Percentiles rank a stretch among this genome's conserved stretches.
Conservation (phyloP, 306 rosid genomes). For the Pyrus betulifolia region DNA sequence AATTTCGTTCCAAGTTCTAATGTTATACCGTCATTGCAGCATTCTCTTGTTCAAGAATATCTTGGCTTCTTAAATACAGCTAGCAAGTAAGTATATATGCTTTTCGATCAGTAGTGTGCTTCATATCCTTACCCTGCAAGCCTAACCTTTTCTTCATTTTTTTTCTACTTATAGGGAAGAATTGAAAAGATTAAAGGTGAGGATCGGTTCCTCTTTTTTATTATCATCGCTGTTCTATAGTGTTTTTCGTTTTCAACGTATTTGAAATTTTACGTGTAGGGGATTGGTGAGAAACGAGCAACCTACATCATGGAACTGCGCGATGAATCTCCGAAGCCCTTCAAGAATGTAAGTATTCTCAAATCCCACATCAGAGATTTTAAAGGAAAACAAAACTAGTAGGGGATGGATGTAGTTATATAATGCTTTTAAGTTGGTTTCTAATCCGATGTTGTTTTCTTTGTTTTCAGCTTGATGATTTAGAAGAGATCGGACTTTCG, state of each 20-base stretch:
- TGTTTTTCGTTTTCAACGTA: neutral
- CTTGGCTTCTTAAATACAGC: constrained; percentile 65
- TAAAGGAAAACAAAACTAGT: no score
- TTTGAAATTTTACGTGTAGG: constrained; percentile 26
- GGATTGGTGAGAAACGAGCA: constrained; percentile 93
- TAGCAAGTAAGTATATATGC: constrained; percentile 52
- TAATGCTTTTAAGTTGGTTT: neutral
- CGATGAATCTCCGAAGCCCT: constrained; percentile 67
- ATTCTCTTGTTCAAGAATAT: constrained; percentile 50
- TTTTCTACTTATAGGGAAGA: constrained; percentile 48
- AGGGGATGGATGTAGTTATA: neutral
- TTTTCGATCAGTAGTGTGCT: neutral
- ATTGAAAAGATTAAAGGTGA: constrained; percentile 59
- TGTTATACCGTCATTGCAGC: constrained; percentile 34
- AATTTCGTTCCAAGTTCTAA: neutral
- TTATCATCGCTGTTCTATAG: neutral
- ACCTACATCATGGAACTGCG: constrained; percentile 58
- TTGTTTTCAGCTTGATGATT: constrained; percentile 66
- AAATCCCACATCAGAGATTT: neutral
- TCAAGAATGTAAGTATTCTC: constrained; percentile 57
- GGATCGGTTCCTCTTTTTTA: neutral
- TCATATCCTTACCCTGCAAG: neutral
- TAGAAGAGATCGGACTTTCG: constrained; percentile 69
- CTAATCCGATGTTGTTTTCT: neutral
- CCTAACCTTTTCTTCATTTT: neutral